Evolutionary conservation across 257 asterid genomes (phyloP).

Genomic region (Fraxinus pennsylvanica): DNA sequence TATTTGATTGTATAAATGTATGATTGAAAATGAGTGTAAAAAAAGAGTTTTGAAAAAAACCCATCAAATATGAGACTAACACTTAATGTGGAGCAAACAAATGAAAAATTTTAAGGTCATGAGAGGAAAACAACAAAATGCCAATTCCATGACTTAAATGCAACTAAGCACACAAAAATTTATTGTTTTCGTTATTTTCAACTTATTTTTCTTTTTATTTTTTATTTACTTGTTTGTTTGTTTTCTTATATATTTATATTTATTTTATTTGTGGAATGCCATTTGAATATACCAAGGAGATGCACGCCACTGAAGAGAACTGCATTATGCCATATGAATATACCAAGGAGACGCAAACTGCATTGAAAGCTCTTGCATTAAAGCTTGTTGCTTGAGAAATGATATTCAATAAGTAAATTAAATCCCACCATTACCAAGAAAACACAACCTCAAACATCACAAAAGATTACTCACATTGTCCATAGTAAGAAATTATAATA

Average conservation of each 20-base stretch:
- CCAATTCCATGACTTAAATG: not conserved
- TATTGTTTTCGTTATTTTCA: not conserved
- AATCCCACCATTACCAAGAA: not conserved
- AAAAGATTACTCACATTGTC: conserved; percentile 70
- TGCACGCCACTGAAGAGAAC: not conserved
- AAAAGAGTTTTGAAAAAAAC: too few species aligned
- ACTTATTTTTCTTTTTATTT: not conserved
- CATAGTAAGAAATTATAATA: conserved; percentile 29
- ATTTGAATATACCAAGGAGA: not conserved
- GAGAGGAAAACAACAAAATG: not conserved
- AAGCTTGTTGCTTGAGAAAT: not conserved
- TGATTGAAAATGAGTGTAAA: too few species aligned
- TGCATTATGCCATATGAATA: not conserved
- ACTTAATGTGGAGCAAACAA: conserved; percentile 6
- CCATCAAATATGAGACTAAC: not conserved
- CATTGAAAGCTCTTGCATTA: not conserved
- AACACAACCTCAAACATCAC: conserved; percentile 19
- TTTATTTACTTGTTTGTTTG: too few species aligned
- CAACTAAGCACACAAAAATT: not conserved
- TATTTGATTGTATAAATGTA: too few species aligned
- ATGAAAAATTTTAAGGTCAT: not conserved
- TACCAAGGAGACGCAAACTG: not conserved
- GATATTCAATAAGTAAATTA: too few species aligned
- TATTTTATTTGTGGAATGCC: not conserved
- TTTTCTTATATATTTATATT: too few species aligned